These are phyloP conservation scores for Ramaria rubella DNA, from an alignment of 768 basidiomycete species.

Conservation along the genomic window DNA sequence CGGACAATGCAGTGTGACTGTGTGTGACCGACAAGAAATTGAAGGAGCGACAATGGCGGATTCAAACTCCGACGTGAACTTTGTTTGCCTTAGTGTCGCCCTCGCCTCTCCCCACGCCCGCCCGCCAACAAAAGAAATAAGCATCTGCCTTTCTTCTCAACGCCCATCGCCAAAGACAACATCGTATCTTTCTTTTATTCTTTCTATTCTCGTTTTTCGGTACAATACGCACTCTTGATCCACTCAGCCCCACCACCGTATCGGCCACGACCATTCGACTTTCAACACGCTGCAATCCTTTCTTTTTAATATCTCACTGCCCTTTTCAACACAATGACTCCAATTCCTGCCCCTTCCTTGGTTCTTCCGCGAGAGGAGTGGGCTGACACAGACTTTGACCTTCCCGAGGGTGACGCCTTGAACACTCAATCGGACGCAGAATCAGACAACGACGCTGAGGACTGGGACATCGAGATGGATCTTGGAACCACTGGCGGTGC, in stretches of 20 bases:
- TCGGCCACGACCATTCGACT: background rate
- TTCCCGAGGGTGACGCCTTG: constrained; percentile 67
- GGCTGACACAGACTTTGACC: constrained; percentile 82
- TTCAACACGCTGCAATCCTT: constrained; percentile 12
- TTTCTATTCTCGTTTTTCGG: background rate
- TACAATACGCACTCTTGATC: background rate
- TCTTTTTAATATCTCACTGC: constrained; percentile 17
- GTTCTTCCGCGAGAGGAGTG: constrained; percentile 64
- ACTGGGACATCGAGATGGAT: constrained; percentile 79
- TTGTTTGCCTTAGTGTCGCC: background rate
- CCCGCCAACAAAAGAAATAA: background rate
- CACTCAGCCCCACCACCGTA: background rate
- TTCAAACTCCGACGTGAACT: constrained; percentile 3
- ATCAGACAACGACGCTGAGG: constrained; percentile 58
- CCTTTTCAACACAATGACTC: constrained; percentile 38
- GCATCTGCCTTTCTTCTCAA: background rate
- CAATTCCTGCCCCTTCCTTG: constrained; percentile 53
- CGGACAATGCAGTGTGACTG: no score
- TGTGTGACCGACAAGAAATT: no score
- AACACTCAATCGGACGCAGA: constrained; percentile 46
- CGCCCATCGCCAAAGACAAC: background rate
- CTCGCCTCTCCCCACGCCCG: background rate
- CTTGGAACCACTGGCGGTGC: constrained; percentile 51
- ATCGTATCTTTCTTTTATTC: constrained; percentile 3
- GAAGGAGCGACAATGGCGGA: background rate